A percentile compares a stretch with the other conserved stretches of the same genome.
phyloP scores from a whole-genome alignment of 192 early-diverging fungal genomes.

The Umbelopsis vinacea region DNA sequence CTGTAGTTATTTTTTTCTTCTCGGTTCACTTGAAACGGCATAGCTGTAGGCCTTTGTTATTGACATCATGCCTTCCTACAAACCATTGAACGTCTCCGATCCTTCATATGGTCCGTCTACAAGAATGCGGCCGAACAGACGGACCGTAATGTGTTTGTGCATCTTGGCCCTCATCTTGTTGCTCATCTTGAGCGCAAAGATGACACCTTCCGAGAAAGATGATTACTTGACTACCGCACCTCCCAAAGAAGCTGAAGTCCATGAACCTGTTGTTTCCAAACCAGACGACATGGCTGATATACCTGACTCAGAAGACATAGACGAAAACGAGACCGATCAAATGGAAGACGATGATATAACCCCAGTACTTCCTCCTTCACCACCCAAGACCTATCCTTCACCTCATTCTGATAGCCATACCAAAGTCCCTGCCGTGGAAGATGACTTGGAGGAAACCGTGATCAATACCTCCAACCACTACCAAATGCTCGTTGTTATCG shows the following conservation, averaged over 20 bases:
- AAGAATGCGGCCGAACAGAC: constrained; percentile 8
- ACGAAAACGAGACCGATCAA: constrained; percentile 1
- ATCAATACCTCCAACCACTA: constrained; percentile 47
- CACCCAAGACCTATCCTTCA: constrained; percentile 1
- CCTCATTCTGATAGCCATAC: constrained; percentile 23
- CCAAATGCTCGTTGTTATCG: constrained; percentile 52
- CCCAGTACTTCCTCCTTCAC: not conserved
- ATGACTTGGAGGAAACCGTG: not conserved
- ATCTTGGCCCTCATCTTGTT: constrained; percentile 11
- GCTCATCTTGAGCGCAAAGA: constrained; percentile 4
- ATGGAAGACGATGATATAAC: not conserved
- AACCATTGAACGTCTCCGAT: constrained; percentile 13
- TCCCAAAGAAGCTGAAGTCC: not conserved
- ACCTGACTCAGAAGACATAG: not conserved
- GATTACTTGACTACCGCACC: not conserved
- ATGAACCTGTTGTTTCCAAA: not conserved
- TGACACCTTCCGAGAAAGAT: constrained; percentile 4
- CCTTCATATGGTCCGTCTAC: constrained; percentile 14
- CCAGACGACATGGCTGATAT: not conserved
- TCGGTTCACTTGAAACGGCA: not conserved
- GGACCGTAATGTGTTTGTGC: constrained; percentile 3
- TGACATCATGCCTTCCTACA: not conserved
- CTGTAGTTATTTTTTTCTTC: not conserved
- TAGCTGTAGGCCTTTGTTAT: not conserved
- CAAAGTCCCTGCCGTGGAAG: not conserved